Base-by-base conservation (phyloP, 768 basidiomycete species). In the Suillus fuscotomentosus region DNA sequence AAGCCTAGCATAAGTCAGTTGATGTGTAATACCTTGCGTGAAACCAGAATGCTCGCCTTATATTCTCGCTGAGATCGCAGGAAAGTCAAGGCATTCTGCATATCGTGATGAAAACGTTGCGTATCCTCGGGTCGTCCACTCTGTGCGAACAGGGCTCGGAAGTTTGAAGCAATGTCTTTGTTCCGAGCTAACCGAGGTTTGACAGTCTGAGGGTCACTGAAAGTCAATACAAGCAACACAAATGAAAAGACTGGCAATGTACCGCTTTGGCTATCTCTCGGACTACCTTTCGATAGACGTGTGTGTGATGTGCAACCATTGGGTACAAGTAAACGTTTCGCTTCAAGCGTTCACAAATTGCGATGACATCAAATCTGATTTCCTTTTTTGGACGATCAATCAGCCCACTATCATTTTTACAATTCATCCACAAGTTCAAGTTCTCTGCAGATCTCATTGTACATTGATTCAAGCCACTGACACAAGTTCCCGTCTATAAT, bases 1-100 rank as follows among this genome's bases (percentile, higher is more conserved):
- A 79, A 24, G 79, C 80, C 95, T 97, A 70, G 17, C 42, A 27
- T 14, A 2, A 38, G 3, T 41, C 2, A 14, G 47, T 65, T 62
- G 67, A 65, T 38, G 39, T 31, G 15, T 41, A 54, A 24, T 9
- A 34, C 27, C 34, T 31, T 45, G 50, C 65, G 24, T 48, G 24
- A 27, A 24, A 42, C 15, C 54, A 57, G 61, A 22, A 31, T 71
- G 39, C 80, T 71, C 57, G 90, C 95, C 82, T 91, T 91, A 80
- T 97, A 82, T 71, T 87, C 84, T 65, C 91, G 79, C 71, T 93
- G 89, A 9, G 92, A 86, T 50, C 79, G 79, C 75, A 97, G 73
- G 74, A 95, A 94, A 5, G 87, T 80, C 47, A 86, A 74, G 3
- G 83, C 80, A 68, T 89, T 86, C 64, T 85, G 78, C n/a, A 88